Base-by-base conservation (phyloP, 1,284 basidiomycete genomes). In the Sparassis latifolia region DNA sequence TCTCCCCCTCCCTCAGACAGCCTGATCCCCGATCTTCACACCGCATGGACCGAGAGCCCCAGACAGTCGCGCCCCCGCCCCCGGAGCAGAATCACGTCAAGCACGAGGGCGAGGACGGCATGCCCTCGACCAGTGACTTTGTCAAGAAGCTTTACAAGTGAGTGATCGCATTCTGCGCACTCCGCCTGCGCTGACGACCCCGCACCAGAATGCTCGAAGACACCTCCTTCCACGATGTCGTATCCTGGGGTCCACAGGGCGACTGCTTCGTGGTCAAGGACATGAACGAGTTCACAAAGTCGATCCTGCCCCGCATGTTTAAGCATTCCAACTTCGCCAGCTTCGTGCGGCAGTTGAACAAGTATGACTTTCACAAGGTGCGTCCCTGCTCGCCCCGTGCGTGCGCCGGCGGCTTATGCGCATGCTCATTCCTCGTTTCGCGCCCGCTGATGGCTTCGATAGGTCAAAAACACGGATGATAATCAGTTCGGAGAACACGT, bases 291-390 rank as follows among this genome's bases (percentile, higher is more conserved):
- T 97, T 98, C 70, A 96, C 93, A 42, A 96, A 93, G 66, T 84
- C 86, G 45, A 91, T 97, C 61, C 78, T 97, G 45, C 95, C 95
- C 0, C 85, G 90, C 47, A 88, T 97, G 72, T 98, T 97, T 79
- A 92, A 97, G 63, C 95, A 98, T 68, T 95, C 91, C 12, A 98
- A 98, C 64, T 98, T 98, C 68, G 93, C 94, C 31, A 86, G 81
- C 50, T 96, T 96, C 64, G 92, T 96, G 3, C 79, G 93, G 7
- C 95, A 98, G 69, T 76, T 98, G 40, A 98, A 98, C 80, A 98
- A 97, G 73, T 98, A 98, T 66, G 95, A 97, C 63, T 98, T 97
- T 63, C 93, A 96, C 76, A 98, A 97, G 75, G 90, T 86, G 49
- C 61, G 72, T 54, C 27, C 27, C 32, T 48, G 7, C n/a, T 29